These are phyloP conservation scores for Forsythia viridissima DNA, from an alignment of 257 asterid genomes.

Conservation along the genomic window DNA sequence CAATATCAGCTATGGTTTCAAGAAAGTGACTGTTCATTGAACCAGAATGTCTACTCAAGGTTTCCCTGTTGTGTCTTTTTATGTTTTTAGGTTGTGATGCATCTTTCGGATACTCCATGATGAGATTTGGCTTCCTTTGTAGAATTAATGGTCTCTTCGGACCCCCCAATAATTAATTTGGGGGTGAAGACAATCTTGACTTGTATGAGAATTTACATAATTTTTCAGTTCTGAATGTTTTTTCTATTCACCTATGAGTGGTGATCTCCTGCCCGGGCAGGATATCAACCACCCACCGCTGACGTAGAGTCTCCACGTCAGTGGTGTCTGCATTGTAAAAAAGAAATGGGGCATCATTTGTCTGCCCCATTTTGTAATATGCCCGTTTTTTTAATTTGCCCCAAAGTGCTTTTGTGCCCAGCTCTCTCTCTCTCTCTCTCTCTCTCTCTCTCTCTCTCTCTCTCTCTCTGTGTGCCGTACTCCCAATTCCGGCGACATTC, in stretches of 20 bases:
- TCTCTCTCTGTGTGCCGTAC: too few relatives aligned
- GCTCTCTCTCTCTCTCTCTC: too few relatives aligned
- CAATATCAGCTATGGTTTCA: conserved; percentile 37
- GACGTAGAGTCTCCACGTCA: too few relatives aligned
- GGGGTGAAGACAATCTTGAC: not conserved
- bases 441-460: too few relatives aligned
- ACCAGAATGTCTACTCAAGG: not conserved
- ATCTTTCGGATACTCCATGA: not conserved
- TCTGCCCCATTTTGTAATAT: too few relatives aligned
- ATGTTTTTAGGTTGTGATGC: not conserved
- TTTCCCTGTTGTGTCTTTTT: not conserved
- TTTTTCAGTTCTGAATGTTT: not conserved
- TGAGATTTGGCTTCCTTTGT: not conserved
- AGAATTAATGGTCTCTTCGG: not conserved
- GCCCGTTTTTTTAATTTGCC: too few relatives aligned
- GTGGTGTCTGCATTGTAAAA: too few relatives aligned
- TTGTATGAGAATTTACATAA: not conserved
- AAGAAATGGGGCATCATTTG: too few relatives aligned
- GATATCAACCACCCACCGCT: too few relatives aligned
- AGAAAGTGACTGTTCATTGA: conserved; percentile 1
- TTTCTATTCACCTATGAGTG: not conserved
- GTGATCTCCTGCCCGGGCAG: too few relatives aligned
- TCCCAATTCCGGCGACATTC: too few relatives aligned
- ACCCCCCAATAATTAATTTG: not conserved
- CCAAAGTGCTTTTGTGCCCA: too few relatives aligned